Evolutionary conservation across 169 alveolate species (phyloP).

Genomic region (Babesia bovis): DNA sequence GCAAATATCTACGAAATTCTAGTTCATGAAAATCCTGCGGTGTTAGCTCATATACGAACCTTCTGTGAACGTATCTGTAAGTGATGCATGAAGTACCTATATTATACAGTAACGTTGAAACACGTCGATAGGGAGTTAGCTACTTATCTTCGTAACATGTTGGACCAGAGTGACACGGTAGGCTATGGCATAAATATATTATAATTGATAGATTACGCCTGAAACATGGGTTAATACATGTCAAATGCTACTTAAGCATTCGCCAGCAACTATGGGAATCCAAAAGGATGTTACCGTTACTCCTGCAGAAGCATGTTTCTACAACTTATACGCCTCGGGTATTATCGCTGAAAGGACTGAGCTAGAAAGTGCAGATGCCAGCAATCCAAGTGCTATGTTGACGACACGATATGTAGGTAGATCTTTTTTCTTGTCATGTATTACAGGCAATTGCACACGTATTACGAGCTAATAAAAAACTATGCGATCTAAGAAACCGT

Average conservation of each 20-base stretch:
- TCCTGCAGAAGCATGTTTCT: neutral
- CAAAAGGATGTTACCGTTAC: neutral
- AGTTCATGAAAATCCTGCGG: slow-evolving; percentile 1
- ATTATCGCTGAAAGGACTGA: slow-evolving; percentile 40
- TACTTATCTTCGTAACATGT: neutral
- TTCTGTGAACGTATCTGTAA: slow-evolving; percentile 19
- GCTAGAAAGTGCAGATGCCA: neutral
- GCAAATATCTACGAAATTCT: slow-evolving; percentile 2
- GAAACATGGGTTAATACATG: slow-evolving; percentile 11
- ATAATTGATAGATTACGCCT: neutral
- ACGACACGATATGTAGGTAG: slow-evolving; percentile 49
- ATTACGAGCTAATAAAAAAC: neutral
- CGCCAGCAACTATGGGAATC: slow-evolving; percentile 26
- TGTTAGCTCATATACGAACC: slow-evolving; percentile 4
- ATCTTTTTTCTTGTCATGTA: neutral
- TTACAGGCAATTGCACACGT: slow-evolving; percentile 31
- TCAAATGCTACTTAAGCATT: slow-evolving; percentile 8
- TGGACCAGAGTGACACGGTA: neutral
- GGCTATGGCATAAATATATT: neutral
- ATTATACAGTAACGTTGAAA: slow-evolving; percentile 10
- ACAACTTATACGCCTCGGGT: slow-evolving; percentile 25
- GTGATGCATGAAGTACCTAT: neutral
- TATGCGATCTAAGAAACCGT: neutral
- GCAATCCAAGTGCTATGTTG: slow-evolving; percentile 20
- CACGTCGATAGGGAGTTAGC: neutral